These are phyloP conservation scores for Pezicula radicicola DNA, from an alignment of 2,329 filamentous ascomycete species.

Conservation along the genomic window DNA sequence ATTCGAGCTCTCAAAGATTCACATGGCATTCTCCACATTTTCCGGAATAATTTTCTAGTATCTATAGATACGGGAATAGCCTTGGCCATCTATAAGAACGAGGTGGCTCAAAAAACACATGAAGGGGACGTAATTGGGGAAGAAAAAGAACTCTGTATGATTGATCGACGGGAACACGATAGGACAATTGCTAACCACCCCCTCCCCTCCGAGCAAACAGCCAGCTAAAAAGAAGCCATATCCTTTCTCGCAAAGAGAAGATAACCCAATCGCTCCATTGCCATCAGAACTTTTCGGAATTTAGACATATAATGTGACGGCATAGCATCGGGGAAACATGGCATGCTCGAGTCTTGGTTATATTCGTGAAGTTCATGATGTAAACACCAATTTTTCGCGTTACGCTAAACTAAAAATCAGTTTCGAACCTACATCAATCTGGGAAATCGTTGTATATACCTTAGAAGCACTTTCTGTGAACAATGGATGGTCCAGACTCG, in stretches of 20 bases:
- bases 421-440: no score
- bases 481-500: slow-evolving; percentile 98
- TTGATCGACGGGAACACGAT: slow-evolving; percentile 25
- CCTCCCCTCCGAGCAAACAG: slow-evolving; percentile 23
- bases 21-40: no score
- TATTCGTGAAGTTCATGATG: slow-evolving; percentile 30
- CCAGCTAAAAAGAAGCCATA: slow-evolving; percentile 21
- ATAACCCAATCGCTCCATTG: slow-evolving; percentile 26
- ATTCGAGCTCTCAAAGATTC: no score
- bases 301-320: slow-evolving; percentile 24
- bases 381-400: slow-evolving; percentile 24
- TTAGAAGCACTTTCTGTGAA: slow-evolving; percentile 99
- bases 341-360: slow-evolving; percentile 27
- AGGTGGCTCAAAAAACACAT: slow-evolving; percentile 17
- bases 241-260: slow-evolving; percentile 23
- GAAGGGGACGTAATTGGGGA: slow-evolving; percentile 13
- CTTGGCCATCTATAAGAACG: slow-evolving; percentile 14
- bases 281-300: slow-evolving; percentile 32
- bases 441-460: slow-evolving; percentile 40
- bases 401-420: slow-evolving; percentile 5
- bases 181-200: slow-evolving; percentile 21
- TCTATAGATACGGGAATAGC: background rate
- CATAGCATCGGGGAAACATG: slow-evolving; percentile 23
- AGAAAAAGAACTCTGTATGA: slow-evolving; percentile 26
- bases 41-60: no score